phyloP scores from a whole-genome alignment of 2,329 filamentous ascomycete genomes.

The Camillea tinctor region DNA sequence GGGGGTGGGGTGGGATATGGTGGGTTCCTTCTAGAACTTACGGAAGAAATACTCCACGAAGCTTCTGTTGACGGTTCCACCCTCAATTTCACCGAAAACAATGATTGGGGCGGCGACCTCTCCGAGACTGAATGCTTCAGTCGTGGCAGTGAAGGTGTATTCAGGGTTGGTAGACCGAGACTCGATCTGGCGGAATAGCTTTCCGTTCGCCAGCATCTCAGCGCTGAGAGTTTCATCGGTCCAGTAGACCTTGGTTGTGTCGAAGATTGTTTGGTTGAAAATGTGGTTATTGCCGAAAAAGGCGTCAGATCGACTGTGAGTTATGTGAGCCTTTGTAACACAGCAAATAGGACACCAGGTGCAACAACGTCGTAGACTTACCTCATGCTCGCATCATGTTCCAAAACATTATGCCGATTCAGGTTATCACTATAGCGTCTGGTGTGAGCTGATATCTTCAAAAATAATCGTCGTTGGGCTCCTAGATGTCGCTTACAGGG shows the following conservation, averaged over 20 bases:
- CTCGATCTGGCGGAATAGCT: neutral
- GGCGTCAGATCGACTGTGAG: neutral
- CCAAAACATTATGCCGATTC: neutral
- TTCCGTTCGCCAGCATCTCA: neutral
- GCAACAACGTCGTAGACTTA: neutral
- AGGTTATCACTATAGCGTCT: neutral
- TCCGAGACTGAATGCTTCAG: conserved; percentile 46
- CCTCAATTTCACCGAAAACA: conserved; percentile 43
- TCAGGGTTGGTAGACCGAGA: conserved; percentile 8
- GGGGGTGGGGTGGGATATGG: too few relatives aligned
- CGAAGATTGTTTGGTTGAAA: conserved; percentile 50
- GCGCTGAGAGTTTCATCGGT: conserved; percentile 37
- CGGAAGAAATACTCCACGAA: conserved; percentile 46
- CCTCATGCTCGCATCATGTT: neutral
- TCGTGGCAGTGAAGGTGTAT: conserved; percentile 43
- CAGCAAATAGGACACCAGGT: neutral
- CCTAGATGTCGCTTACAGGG: neutral
- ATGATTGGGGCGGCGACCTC: conserved; percentile 50
- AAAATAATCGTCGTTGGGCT: too few relatives aligned
- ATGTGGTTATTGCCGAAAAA: conserved; percentile 35
- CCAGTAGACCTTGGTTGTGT: conserved; percentile 43
- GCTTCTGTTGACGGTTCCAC: conserved; percentile 38
- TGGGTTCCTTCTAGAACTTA: too few relatives aligned
- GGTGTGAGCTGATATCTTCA: too few relatives aligned
- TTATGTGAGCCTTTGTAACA: neutral